These are phyloP conservation scores for Inonotus hispidus DNA, from an alignment of 1,284 basidiomycete genomes.

Conservation along the genomic window DNA sequence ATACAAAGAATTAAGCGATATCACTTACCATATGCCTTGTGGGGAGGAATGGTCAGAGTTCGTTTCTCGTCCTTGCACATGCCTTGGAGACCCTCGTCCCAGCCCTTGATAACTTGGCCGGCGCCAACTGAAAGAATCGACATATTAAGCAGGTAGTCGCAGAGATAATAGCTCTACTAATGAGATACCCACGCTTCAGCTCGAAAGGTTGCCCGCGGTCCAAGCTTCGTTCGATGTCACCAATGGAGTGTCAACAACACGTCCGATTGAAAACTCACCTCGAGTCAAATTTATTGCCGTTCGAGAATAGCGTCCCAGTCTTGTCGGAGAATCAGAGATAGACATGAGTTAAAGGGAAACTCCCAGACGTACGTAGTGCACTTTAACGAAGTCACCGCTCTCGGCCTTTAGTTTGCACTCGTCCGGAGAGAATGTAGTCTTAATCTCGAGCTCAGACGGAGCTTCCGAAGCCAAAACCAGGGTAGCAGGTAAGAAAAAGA, in stretches of 20 bases:
- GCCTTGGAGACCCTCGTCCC: slow-evolving; percentile 73
- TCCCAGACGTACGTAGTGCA: slow-evolving; percentile 76
- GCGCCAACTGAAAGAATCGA: slow-evolving; percentile 52
- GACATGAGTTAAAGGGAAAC: neutral
- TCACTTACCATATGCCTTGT: slow-evolving; percentile 74
- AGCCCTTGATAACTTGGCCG: slow-evolving; percentile 79
- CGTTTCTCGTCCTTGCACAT: slow-evolving; percentile 93
- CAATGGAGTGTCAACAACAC: neutral
- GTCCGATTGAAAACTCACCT: slow-evolving; percentile 40
- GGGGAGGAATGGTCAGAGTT: slow-evolving; percentile 79
- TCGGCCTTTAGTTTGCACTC: slow-evolving; percentile 53
- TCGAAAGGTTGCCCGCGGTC: slow-evolving; percentile 66
- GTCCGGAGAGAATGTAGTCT: slow-evolving; percentile 54
- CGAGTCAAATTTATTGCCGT: slow-evolving; percentile 79
- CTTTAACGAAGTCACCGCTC: slow-evolving; percentile 63
- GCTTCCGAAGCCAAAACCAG: slow-evolving; percentile 37
- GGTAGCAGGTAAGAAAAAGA: slow-evolving; percentile 25
- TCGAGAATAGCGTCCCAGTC: slow-evolving; percentile 71
- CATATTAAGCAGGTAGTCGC: slow-evolving; percentile 5
- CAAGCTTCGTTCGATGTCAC: slow-evolving; percentile 33
- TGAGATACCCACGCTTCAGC: slow-evolving; percentile 51
- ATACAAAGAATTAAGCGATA: neutral
- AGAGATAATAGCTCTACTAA: neutral
- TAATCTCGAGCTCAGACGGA: slow-evolving; percentile 54
- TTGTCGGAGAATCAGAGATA: slow-evolving; percentile 27